phyloP scores from a whole-genome alignment of 345 rosid genomes.

The Kernera saxatilis region DNA sequence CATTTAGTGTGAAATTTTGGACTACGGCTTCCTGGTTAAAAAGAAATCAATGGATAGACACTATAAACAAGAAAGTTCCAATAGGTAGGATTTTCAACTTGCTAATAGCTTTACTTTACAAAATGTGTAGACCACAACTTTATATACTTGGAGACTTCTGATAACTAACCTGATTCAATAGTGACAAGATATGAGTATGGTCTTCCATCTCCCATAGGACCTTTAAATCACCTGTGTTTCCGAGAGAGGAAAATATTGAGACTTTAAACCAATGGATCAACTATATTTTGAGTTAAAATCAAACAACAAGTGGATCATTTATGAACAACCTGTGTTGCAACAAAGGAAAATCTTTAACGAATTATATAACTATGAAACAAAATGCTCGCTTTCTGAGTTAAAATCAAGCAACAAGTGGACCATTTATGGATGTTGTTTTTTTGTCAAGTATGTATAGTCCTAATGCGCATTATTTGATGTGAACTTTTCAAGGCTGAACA shows the following conservation, averaged over 20 bases:
- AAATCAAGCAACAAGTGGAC: conserved; percentile 24
- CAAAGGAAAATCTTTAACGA: conserved; percentile 11
- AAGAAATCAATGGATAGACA: neutral
- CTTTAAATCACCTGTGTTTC: conserved; percentile 25
- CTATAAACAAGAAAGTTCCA: conserved; percentile 14
- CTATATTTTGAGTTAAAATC: conserved; percentile 11
- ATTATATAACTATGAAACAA: conserved; percentile 1
- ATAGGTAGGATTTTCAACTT: conserved; percentile 6
- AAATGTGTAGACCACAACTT: conserved; percentile 17
- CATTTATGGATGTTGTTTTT: conserved; percentile 1
- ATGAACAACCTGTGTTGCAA: neutral
- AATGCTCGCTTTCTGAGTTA: conserved; percentile 13
- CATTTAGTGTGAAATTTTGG: neutral
- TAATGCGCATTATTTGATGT: conserved; percentile 6
- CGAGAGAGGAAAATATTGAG: conserved; percentile 22
- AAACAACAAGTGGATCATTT: conserved; percentile 22
- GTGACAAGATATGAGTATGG: conserved; percentile 17
- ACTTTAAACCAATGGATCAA: conserved; percentile 1
- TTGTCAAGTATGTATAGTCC: conserved; percentile 14
- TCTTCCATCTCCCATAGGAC: conserved; percentile 26
- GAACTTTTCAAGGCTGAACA: neutral
- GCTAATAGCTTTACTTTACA: conserved; percentile 13
- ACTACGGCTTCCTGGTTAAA: too few relatives aligned
- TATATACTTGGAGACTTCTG: conserved; percentile 25
- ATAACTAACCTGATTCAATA: conserved; percentile 16